Conservation (phyloP, 2,329 filamentous ascomycete genomes). For the Aspergillus sp. region DNA sequence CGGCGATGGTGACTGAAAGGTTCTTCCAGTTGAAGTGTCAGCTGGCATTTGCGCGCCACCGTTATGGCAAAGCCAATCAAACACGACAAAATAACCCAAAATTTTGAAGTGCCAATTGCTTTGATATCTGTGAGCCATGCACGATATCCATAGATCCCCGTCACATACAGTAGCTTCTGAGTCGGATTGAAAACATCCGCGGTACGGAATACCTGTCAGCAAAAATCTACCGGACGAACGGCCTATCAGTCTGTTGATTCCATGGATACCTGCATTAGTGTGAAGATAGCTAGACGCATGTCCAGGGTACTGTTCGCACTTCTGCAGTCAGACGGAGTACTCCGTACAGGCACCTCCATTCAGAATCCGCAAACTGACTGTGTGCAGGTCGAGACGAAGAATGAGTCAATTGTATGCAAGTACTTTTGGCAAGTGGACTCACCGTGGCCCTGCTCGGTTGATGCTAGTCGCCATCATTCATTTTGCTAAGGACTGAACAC, state of each 20-base stretch:
- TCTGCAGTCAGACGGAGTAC: not conserved
- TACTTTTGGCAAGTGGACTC: not conserved
- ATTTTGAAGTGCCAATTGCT: not conserved
- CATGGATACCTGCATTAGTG: constrained; percentile 8
- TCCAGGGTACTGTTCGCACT: not conserved
- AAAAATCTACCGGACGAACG: not conserved
- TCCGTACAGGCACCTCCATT: not conserved
- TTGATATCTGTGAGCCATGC: not conserved
- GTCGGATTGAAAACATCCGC: not conserved
- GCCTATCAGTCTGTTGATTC: not conserved
- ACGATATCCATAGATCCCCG: not conserved
- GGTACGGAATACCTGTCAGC: constrained; percentile 1
- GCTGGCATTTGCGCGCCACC: not conserved
- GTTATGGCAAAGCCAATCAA: not conserved
- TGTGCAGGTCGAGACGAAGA: not conserved
- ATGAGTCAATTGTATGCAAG: not conserved
- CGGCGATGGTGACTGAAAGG: not conserved
- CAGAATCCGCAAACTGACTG: not conserved
- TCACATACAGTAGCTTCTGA: not conserved
- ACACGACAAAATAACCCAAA: not conserved
- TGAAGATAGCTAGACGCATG: not conserved
- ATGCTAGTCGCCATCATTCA: not conserved
- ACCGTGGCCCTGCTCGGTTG: not conserved
- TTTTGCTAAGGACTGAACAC: not conserved
- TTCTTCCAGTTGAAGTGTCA: not conserved